phyloP scores from a whole-genome alignment of 2,329 filamentous ascomycete genomes.

The Colletotrichum sp. region DNA sequence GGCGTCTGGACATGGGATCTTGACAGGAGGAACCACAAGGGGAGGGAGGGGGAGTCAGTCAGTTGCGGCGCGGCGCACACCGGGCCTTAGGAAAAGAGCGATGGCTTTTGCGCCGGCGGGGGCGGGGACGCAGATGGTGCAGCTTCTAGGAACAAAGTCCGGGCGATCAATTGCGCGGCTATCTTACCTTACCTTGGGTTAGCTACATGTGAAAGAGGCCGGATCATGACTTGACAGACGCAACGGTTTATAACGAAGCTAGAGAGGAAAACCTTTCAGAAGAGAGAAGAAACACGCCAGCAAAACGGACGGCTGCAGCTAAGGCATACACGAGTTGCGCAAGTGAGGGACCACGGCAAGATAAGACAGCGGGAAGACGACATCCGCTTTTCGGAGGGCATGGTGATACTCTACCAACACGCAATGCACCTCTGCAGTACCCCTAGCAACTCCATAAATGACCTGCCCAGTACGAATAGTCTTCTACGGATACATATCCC shows the following conservation, averaged over 20 bases:
- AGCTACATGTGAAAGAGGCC: not conserved
- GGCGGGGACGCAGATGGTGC: slow-evolving; percentile 13
- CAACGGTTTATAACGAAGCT: not conserved
- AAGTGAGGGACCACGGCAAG: not conserved
- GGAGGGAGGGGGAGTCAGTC: not conserved
- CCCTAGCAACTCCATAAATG: not conserved
- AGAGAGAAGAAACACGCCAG: not conserved
- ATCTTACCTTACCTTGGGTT: not conserved
- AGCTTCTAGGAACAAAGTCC: slow-evolving; percentile 3
- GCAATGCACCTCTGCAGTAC: not conserved
- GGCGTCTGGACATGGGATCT: not conserved
- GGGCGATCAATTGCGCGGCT: not conserved
- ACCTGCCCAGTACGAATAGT: not conserved
- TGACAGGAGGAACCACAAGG: not conserved
- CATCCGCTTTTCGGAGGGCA: not conserved
- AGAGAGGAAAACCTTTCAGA: not conserved
- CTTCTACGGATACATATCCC: not conserved
- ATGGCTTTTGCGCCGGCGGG: slow-evolving; percentile 11
- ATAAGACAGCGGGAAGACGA: not conserved
- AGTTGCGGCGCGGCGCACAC: slow-evolving; percentile 5
- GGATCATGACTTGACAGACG: not conserved
- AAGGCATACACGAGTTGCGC: not conserved
- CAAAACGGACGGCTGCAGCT: not conserved
- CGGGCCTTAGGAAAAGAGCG: not conserved
- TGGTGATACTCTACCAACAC: not conserved